Conservation (phyloP, 768 basidiomycete species). For the Coprinopsis marcescibilis region DNA sequence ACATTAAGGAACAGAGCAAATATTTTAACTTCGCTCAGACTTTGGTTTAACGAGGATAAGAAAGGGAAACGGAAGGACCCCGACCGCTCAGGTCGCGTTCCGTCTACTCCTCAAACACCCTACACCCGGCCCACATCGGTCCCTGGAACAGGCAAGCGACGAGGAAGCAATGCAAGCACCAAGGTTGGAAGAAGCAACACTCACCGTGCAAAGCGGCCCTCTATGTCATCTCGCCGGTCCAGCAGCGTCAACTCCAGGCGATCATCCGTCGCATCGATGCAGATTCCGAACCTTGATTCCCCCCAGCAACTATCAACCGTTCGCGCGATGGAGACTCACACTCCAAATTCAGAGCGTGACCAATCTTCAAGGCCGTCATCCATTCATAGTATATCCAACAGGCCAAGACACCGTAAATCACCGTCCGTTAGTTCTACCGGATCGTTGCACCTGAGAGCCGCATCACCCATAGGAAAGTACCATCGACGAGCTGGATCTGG, state of each 20-base stretch:
- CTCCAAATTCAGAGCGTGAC: conserved; percentile 83
- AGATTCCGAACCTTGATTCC: conserved; percentile 53
- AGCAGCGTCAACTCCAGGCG: conserved; percentile 88
- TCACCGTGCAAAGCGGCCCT: conserved; percentile 61
- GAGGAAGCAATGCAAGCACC: conserved; percentile 37
- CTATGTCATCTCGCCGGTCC: conserved; percentile 78
- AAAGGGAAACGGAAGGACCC: conserved; percentile 78
- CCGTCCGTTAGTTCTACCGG: conserved; percentile 75
- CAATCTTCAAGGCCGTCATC: conserved; percentile 79
- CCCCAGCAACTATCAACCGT: conserved; percentile 53
- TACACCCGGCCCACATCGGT: conserved; percentile 15
- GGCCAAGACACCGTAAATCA: conserved; percentile 48
- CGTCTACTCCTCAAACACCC: conserved; percentile 12
- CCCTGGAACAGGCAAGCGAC: conserved; percentile 40
- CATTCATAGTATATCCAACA: conserved; percentile 66
- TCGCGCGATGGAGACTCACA: conserved; percentile 71
- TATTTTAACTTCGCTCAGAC: conserved; percentile 76
- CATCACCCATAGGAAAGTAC: conserved; percentile 76
- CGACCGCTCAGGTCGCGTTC: neutral
- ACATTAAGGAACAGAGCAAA: conserved; percentile 61
- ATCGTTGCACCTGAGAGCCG: conserved; percentile 56
- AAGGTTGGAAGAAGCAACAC: conserved; percentile 23
- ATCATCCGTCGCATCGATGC: conserved; percentile 45
- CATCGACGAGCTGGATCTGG: conserved; percentile 79
- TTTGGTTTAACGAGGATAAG: conserved; percentile 90